Conservation (phyloP, 1,284 basidiomycete species). For the Microbotryum lychnidis-dioicae region DNA sequence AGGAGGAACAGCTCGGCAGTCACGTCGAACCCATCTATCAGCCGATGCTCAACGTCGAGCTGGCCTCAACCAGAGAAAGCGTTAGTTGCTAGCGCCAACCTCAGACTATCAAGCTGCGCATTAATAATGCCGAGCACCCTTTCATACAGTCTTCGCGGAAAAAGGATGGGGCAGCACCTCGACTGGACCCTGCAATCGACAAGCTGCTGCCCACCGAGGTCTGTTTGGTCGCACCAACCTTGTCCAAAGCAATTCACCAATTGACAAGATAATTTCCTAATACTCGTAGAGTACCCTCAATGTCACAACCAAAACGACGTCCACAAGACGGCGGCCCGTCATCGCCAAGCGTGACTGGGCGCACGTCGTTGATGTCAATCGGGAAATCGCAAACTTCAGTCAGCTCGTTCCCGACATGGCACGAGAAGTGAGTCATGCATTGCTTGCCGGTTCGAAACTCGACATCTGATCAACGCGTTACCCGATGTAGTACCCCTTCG, state of each 20-base stretch:
- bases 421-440: constrained; percentile 27
- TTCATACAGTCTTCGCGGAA: constrained; percentile 1
- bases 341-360: constrained; percentile 85
- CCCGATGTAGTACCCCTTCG: constrained; percentile 63
- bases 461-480: neutral
- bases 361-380: constrained; percentile 88
- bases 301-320: constrained; percentile 1
- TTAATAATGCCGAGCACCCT: neutral
- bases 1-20: constrained; percentile 35
- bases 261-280: no score
- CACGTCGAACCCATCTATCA: constrained; percentile 29
- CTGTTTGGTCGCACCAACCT: neutral
- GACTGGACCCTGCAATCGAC: constrained; percentile 26
- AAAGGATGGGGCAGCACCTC: neutral
- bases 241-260: no score
- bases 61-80: neutral
- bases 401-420: constrained; percentile 87
- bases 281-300: no score
- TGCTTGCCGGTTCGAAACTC: rapidly evolving
- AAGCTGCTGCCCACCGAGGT: constrained; percentile 24
- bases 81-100: no score
- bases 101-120: neutral
- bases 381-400: constrained; percentile 77
- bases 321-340: constrained; percentile 27
- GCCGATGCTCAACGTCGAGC: constrained; percentile 25